Base-by-base conservation (phyloP, 306 rosid genomes). In the Mimosa bimucronata region DNA sequence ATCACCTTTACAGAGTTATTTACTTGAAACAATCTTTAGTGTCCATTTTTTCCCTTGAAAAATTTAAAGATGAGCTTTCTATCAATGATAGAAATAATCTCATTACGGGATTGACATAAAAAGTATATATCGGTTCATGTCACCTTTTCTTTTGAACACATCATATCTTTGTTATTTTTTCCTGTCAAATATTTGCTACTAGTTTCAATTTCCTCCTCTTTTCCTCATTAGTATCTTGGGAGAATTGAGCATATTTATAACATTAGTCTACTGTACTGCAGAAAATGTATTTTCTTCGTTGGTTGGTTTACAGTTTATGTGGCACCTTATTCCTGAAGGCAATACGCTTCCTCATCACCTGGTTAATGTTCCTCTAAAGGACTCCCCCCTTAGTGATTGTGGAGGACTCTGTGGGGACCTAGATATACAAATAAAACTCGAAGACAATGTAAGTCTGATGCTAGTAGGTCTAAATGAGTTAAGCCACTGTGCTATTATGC, bases 241-340 rank as follows among this genome's bases (percentile, higher is more conserved):
- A 40, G 81, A 78, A 78, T 80, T 65, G 8, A 26, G 58, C 76
- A 40, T 18, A 52, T 80, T 85, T 65, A 86, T 72, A 55, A 11
- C 37, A 26, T 52, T 69, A 80, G 40, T 58, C 83, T 64, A 30
- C 44, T 78, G 60, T 77, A 75, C 78, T 91, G 90, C 97, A 94
- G 98, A 92, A 82, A 94, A 94, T 75, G 97, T 91, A 66, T 94
- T 94, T 88, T 92, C 98, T 14, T 94, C 98, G 19, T 78, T 94
- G 78, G 98, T 89, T 86, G 98, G 98, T 80, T 90, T 94, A 81
- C 97, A 90, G 78, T 94, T 94, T 62, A 85, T 77, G 94, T 94
- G 98, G 98, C 87, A 82, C 75, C 83, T 90, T 80, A 76, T 71
- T 84, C 88, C 97, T 65, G 90, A 89, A 85, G 86, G 82, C 67